phyloP scores from a whole-genome alignment of 306 rosid species.

The Carpinus fangiana region DNA sequence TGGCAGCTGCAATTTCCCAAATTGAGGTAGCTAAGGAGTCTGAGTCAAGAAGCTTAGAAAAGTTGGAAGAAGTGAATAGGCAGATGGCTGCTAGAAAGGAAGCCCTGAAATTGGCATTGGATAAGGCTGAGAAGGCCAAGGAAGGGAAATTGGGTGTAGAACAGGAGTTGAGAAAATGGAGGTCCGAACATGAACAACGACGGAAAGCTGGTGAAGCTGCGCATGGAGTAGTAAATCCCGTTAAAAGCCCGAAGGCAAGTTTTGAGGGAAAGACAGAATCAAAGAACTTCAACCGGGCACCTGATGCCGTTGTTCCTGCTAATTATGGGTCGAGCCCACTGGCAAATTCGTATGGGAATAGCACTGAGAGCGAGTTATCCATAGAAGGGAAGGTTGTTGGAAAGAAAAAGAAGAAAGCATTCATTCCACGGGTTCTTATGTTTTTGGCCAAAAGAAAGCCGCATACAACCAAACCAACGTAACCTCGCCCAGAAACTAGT shows the following conservation, averaged over 20 bases:
- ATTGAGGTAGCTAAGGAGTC: conserved; percentile 79
- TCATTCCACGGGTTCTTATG: conserved; percentile 87
- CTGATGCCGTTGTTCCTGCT: conserved; percentile 30
- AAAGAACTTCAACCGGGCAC: conserved; percentile 29
- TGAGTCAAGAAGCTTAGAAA: conserved; percentile 74
- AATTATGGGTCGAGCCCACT: conserved; percentile 54
- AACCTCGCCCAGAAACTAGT: conserved; percentile 26
- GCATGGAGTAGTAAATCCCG: conserved; percentile 47
- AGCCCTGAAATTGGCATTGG: conserved; percentile 75
- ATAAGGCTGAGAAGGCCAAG: conserved; percentile 92
- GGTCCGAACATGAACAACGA: conserved; percentile 84
- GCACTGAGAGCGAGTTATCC: conserved; percentile 45
- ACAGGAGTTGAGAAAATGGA: conserved; percentile 93
- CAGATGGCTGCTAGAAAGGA: conserved; percentile 79
- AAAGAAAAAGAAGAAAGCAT: conserved; percentile 75
- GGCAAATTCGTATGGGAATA: conserved; percentile 24
- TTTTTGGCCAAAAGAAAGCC: conserved; percentile 72
- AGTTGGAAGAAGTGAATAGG: conserved; percentile 71
- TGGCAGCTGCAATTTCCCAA: conserved; percentile 70
- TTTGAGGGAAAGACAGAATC: conserved; percentile 61
- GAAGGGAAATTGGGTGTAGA: conserved; percentile 96
- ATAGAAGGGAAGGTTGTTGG: conserved; percentile 52
- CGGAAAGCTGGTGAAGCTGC: conserved; percentile 68
- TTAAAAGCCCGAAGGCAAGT: conserved; percentile 69
- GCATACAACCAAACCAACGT: conserved; percentile 49